Evolutionary conservation across 192 early-diverging fungal genomes (phyloP).

Genomic region (Tieghemiomyces parasiticus): DNA sequence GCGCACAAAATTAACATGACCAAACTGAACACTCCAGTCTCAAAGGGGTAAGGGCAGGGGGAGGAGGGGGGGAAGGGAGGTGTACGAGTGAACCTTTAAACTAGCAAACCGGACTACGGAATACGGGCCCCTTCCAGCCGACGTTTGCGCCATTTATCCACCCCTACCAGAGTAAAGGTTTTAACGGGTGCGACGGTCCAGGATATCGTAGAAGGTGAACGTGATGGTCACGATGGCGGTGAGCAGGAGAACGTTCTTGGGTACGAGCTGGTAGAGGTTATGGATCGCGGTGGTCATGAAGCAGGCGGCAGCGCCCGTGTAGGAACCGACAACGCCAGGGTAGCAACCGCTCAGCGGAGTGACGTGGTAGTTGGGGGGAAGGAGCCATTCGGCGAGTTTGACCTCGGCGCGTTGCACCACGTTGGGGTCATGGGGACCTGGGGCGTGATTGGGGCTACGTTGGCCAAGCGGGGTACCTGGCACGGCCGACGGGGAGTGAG

Average conservation of each 20-base stretch:
- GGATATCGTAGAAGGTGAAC: constrained; percentile 9
- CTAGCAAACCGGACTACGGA: neutral
- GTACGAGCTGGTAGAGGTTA: neutral
- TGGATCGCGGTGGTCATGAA: neutral
- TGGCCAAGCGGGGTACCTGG: too few relatives aligned
- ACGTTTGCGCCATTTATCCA: neutral
- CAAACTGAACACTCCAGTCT: too few relatives aligned
- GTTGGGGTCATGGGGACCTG: neutral
- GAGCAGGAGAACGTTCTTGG: constrained; percentile 5
- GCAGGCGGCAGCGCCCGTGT: neutral
- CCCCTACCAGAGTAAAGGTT: neutral
- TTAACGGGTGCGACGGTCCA: constrained; percentile 3
- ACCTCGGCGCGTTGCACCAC: neutral
- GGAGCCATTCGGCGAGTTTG: neutral
- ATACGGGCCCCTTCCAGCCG: neutral
- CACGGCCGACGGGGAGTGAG: too few relatives aligned
- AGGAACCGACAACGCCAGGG: neutral
- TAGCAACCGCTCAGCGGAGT: neutral
- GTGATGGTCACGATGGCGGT: constrained; percentile 5
- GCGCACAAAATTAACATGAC: too few relatives aligned
- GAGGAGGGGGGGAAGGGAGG: too few relatives aligned
- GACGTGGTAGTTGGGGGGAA: too few relatives aligned
- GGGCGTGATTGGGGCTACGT: neutral
- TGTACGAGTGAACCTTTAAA: neutral
- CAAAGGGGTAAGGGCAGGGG: neutral